Conservation (phyloP, 441 rosid species). For the Omphalea diandra region DNA sequence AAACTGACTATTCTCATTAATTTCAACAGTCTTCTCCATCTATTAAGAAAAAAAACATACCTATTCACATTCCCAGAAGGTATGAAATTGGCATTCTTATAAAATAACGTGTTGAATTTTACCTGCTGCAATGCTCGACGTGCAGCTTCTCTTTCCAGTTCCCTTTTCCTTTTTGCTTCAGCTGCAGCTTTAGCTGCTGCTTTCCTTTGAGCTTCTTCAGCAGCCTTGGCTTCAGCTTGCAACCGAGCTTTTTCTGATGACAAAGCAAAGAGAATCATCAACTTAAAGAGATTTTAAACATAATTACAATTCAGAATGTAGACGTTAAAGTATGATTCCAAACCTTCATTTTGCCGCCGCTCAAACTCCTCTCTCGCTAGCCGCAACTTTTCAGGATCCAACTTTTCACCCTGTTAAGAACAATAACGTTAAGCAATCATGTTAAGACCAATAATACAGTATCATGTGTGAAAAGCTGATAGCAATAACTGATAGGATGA, state of each 20-base stretch:
- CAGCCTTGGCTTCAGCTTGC: slow-evolving; percentile 86
- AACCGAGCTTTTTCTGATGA: slow-evolving; percentile 69
- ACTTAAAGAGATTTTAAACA: not conserved
- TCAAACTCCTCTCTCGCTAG: slow-evolving; percentile 79
- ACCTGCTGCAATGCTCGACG: slow-evolving; percentile 84
- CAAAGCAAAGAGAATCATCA: slow-evolving; percentile 8
- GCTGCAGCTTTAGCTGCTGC: slow-evolving; percentile 82
- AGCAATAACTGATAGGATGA: not conserved
- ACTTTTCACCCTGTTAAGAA: slow-evolving; percentile 77
- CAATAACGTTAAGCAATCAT: too few relatives aligned
- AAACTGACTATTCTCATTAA: slow-evolving; percentile 69
- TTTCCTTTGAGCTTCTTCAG: slow-evolving; percentile 71
- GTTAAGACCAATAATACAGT: not conserved
- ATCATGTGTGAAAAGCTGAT: not conserved
- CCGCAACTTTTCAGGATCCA: slow-evolving; percentile 77
- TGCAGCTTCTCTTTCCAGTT: slow-evolving; percentile 86
- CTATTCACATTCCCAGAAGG: not conserved
- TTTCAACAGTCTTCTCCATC: slow-evolving; percentile 94
- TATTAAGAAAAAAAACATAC: not conserved
- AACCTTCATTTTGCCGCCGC: slow-evolving; percentile 76
- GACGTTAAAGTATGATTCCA: slow-evolving; percentile 4
- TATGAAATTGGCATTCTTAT: not conserved
- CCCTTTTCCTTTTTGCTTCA: slow-evolving; percentile 74
- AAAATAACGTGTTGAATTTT: not conserved
- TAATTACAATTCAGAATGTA: not conserved